phyloP scores from a whole-genome alignment of 345 rosid genomes.

The Eucalyptus guilfoylei region DNA sequence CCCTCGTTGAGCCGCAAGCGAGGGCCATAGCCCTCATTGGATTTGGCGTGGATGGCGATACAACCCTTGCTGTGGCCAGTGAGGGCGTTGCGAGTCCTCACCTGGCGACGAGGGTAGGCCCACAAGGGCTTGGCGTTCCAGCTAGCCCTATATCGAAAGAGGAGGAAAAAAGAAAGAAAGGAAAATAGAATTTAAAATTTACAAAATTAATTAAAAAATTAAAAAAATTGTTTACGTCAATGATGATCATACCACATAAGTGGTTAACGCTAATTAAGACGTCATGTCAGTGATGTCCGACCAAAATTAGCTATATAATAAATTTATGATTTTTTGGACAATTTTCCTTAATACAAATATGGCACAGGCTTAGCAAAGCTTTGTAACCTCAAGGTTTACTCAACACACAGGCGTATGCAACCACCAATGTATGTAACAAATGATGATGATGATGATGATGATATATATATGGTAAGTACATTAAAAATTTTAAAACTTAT shows the following conservation, averaged over 20 bases:
- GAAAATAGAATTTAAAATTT: no score
- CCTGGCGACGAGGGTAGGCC: fast-evolving
- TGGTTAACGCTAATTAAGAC: fast-evolving
- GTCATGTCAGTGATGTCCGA: fast-evolving
- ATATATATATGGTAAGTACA: neutral
- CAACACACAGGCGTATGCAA: fast-evolving
- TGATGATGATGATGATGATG: no score
- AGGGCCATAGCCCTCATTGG: no score
- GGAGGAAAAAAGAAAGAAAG: no score
- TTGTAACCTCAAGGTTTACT: neutral
- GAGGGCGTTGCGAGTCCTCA: no score
- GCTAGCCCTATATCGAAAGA: no score
- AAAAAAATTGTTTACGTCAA: no score
- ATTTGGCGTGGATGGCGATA: fast-evolving
- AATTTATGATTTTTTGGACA: no score
- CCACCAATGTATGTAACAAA: neutral
- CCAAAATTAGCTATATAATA: fast-evolving
- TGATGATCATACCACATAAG: fast-evolving
- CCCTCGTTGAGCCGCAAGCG: fast-evolving
- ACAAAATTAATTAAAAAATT: no score
- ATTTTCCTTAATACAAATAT: no score
- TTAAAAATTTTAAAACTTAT: neutral
- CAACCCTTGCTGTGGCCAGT: fast-evolving
- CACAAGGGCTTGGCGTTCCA: fast-evolving
- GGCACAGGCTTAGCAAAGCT: fast-evolving